Percentiles rank a stretch among this genome's conserved stretches.
Evolutionary conservation across 805 yeast species (phyloP).

Genomic region (Monosporozyma unispora): DNA sequence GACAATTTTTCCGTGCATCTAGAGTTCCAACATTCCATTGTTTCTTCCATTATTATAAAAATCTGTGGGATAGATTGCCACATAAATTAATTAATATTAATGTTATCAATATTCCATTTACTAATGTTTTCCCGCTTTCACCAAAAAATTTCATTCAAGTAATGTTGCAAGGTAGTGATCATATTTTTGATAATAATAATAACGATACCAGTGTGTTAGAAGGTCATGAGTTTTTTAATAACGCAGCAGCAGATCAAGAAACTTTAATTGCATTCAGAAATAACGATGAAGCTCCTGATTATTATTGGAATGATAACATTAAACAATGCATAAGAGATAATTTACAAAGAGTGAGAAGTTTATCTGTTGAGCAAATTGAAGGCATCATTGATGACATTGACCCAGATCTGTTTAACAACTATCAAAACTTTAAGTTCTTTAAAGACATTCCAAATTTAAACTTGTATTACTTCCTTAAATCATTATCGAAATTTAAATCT

Average conservation of each 20-base stretch:
- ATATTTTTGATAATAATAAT: background rate
- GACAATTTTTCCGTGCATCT: conserved; percentile 15
- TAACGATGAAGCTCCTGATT: conserved; percentile 9
- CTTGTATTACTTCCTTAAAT: conserved; percentile 28
- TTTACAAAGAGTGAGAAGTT: background rate
- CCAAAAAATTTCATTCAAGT: conserved; percentile 9
- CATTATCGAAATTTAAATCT: conserved; percentile 26
- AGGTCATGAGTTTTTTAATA: conserved; percentile 6
- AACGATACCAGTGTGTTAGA: background rate
- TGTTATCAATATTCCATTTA: conserved; percentile 28
- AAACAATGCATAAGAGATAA: conserved; percentile 13
- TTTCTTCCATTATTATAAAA: conserved; percentile 23
- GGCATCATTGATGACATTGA: conserved; percentile 8
- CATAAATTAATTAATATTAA: conserved; percentile 21
- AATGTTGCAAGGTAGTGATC: background rate
- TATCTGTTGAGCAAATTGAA: conserved; percentile 4
- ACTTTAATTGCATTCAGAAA: conserved; percentile 18
- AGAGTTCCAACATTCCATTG: conserved; percentile 26
- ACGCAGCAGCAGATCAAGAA: conserved; percentile 19
- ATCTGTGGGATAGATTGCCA: conserved; percentile 28
- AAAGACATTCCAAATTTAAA: conserved; percentile 33
- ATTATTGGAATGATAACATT: conserved; percentile 23
- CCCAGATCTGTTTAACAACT: conserved; percentile 18
- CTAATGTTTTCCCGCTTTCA: conserved; percentile 26
- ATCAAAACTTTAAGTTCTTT: conserved; percentile 18